These are phyloP conservation scores for Dactylellina parvicollis DNA, from an alignment of 2,329 filamentous ascomycete genomes.

Conservation along the genomic window DNA sequence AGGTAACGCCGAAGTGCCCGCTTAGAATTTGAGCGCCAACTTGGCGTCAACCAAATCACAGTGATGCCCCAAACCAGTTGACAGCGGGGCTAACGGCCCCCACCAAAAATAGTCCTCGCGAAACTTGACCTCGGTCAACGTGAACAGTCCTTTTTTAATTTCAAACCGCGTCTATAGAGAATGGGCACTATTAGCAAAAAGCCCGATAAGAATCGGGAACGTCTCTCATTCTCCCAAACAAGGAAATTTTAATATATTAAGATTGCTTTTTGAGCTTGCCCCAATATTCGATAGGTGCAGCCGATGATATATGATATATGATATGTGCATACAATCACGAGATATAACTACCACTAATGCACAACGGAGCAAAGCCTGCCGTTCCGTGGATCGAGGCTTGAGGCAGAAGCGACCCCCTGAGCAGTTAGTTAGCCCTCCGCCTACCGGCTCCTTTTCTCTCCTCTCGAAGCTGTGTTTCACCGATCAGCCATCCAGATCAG, in stretches of 20 bases:
- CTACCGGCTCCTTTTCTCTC: conserved; percentile 35
- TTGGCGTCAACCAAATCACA: conserved; percentile 40
- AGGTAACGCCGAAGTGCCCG: conserved; percentile 29
- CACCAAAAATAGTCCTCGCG: conserved; percentile 44
- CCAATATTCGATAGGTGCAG: conserved; percentile 13
- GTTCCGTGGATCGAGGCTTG: conserved; percentile 35
- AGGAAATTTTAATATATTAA: conserved; percentile 38
- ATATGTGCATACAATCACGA: conserved; percentile 20
- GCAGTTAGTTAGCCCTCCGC: conserved; percentile 17
- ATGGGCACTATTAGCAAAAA: conserved; percentile 31
- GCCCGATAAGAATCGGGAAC: conserved; percentile 16
- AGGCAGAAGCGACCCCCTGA: conserved; percentile 20
- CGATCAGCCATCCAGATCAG: neutral
- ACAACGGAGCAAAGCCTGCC: conserved; percentile 4
- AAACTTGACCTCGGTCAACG: conserved; percentile 30
- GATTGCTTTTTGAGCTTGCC: conserved; percentile 23
- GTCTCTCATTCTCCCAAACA: conserved; percentile 19
- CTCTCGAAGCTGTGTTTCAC: conserved; percentile 14
- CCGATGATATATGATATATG: conserved; percentile 12
- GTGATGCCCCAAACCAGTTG: conserved; percentile 24
- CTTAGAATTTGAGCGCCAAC: conserved; percentile 36
- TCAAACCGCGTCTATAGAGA: conserved; percentile 39
- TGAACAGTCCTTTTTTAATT: conserved; percentile 47
- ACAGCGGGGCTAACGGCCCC: conserved; percentile 11
- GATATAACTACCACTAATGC: conserved; percentile 8